Evolutionary conservation across 768 basidiomycete genomes (phyloP).

Genomic region (Hebeloma cylindrosporum): DNA sequence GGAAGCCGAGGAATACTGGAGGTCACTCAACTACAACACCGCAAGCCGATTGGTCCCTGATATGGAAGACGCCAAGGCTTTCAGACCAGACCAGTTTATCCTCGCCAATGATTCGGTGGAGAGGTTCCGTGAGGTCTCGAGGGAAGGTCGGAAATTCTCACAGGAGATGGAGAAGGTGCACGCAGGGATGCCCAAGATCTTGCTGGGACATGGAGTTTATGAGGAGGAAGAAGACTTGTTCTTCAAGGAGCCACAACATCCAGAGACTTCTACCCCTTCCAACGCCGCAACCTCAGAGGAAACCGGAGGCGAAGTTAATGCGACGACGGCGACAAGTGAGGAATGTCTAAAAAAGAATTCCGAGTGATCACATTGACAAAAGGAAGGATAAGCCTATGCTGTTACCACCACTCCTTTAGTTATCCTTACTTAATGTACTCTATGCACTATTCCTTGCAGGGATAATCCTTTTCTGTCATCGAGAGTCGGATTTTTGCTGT

Average conservation of each 20-base stretch:
- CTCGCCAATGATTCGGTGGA: slow-evolving; percentile 34
- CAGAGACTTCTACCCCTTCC: too few relatives aligned
- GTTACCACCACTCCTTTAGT: too few relatives aligned
- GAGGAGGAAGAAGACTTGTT: slow-evolving; percentile 12
- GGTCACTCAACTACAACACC: slow-evolving; percentile 42
- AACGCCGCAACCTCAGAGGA: too few relatives aligned
- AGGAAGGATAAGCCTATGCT: too few relatives aligned
- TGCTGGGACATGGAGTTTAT: slow-evolving; percentile 30
- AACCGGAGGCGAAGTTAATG: too few relatives aligned
- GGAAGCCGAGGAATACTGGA: slow-evolving; percentile 47
- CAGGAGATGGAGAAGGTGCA: slow-evolving; percentile 34
- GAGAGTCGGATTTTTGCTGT: too few relatives aligned
- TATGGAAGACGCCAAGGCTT: slow-evolving; percentile 28
- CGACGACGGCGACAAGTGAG: too few relatives aligned
- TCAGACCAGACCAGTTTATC: slow-evolving; percentile 35
- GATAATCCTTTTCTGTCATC: too few relatives aligned
- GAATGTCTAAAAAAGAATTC: too few relatives aligned
- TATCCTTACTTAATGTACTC: too few relatives aligned
- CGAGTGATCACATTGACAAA: too few relatives aligned
- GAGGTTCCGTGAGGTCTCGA: slow-evolving; percentile 46
- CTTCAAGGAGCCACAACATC: slow-evolving; percentile 1
- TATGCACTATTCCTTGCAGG: too few relatives aligned
- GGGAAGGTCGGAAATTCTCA: slow-evolving; percentile 43
- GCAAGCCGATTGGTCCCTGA: slow-evolving; percentile 17
- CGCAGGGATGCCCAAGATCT: slow-evolving; percentile 47